phyloP scores from a whole-genome alignment of 2,329 filamentous ascomycete species.

The Talaromyces sp. region DNA sequence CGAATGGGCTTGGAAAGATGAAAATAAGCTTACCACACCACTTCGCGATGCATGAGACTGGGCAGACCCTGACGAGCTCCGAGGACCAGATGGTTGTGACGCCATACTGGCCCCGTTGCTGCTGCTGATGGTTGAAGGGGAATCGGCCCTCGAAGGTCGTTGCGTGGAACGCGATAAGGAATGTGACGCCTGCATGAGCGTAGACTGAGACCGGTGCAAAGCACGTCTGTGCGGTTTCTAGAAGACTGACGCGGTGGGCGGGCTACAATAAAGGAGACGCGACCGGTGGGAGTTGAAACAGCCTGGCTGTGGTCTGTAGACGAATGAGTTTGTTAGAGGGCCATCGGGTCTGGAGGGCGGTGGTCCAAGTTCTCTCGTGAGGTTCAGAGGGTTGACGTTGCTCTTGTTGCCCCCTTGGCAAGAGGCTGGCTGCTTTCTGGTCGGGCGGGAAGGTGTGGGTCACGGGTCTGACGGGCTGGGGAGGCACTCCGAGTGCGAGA shows the following conservation, averaged over 20 bases:
- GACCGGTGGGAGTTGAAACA: conserved; percentile 1
- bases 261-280: neutral
- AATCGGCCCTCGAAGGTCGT: conserved; percentile 61
- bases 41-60: conserved; percentile 57
- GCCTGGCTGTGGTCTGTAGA: neutral
- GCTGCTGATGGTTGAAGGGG: conserved; percentile 44
- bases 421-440: conserved; percentile 1
- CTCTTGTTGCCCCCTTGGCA: conserved; percentile 14
- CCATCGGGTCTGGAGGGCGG: neutral
- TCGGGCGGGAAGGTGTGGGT: conserved; percentile 16
- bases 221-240: neutral
- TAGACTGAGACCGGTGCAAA: neutral
- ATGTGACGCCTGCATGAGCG: conserved; percentile 22
- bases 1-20: neutral
- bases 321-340: neutral
- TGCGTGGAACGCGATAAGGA: conserved; percentile 46
- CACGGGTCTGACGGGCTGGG: conserved; percentile 13
- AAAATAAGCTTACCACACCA: conserved; percentile 54
- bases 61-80: conserved; percentile 63
- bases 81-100: conserved; percentile 57
- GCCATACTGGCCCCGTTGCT: conserved; percentile 47
- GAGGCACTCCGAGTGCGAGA: neutral
- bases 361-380: neutral
- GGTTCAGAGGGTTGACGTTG: neutral
- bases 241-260: neutral